Percentiles rank a stretch among this genome's conserved stretches.
These are phyloP conservation scores for Juncus effusus DNA, from an alignment of 176 grass and related monocot genomes.

Conservation along the genomic window DNA sequence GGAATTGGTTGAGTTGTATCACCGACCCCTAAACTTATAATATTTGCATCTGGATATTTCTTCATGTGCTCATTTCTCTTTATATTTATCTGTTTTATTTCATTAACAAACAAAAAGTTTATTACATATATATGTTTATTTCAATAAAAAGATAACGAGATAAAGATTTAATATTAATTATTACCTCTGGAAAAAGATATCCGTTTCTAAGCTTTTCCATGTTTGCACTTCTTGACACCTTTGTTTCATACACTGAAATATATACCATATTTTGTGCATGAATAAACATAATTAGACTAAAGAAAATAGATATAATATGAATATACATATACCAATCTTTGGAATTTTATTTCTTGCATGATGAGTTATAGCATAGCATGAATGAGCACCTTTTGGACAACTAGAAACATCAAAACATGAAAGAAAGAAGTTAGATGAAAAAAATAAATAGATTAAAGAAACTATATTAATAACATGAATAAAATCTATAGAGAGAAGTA, in stretches of 20 bases:
- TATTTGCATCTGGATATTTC: slow-evolving; percentile 77
- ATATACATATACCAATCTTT: slow-evolving; percentile 24
- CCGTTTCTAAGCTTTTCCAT: slow-evolving; percentile 85
- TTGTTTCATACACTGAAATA: slow-evolving; percentile 46
- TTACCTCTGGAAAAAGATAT: slow-evolving; percentile 90
- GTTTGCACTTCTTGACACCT: slow-evolving; percentile 70
- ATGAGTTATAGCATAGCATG: slow-evolving; percentile 30
- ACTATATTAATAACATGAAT: slow-evolving; percentile 18
- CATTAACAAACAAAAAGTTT: background rate
- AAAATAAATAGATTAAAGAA: background rate
- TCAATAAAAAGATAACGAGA: too few relatives aligned
- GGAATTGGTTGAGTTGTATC: slow-evolving; percentile 93
- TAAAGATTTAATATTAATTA: too few relatives aligned
- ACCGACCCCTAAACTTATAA: slow-evolving; percentile 90
- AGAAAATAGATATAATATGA: background rate
- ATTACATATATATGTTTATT: too few relatives aligned
- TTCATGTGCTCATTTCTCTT: slow-evolving; percentile 53
- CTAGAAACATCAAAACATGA: slow-evolving; percentile 30
- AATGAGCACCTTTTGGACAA: slow-evolving; percentile 44
- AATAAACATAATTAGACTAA: slow-evolving; percentile 19
- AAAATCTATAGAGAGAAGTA: slow-evolving; percentile 22
- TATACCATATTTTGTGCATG: slow-evolving; percentile 14
- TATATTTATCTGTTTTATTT: slow-evolving; percentile 53
- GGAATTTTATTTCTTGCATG: slow-evolving; percentile 17
- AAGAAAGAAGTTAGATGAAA: slow-evolving; percentile 27